Base-by-base conservation (phyloP, 345 rosid genomes). In the Brassica carinata region DNA sequence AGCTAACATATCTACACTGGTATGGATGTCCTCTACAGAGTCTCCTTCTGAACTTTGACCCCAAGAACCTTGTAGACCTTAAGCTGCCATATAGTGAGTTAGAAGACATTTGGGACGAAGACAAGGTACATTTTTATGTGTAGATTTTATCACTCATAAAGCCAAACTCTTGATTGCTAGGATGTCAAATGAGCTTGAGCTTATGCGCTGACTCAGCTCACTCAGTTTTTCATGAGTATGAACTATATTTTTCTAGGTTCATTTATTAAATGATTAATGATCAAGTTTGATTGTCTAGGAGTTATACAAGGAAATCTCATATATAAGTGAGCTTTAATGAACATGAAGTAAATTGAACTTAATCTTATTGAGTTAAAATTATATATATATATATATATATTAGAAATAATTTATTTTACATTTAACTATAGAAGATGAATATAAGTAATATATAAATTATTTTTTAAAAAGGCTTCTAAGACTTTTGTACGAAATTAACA, bases 1-100 rank as follows among this genome's bases (percentile, higher is more conserved):
- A 81, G 75, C 71, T 85, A 23, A 59, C 84, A 38, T 81, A 67
- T 76, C 78, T 87, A 51, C 67, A 76, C 7, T 83, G 87, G 89
- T 38, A 23, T 34, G 69, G 83, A 33, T 86, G 26, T 55, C 85
- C 87, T 0, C 18, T 63, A 11, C 77, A 69, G 2, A 77, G 81
- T 18, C 7, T 86, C 63, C 86, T 86, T 29, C 26, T 38, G 4
- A 38, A 69, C 14, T 81, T 79, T 53, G 58, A 63, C 34, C 82
- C 81, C 0, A 76, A 79, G 17, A 77, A 83, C 10, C 82, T 80
- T 26, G 84, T 85, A 2, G 78, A 78, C 61, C 76, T 85, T 43
- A 69, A 67, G 29, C 26, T 86, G 53, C 40, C 57, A 8, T 0
- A 67, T 23, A 74, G 89, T 72, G 17, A 30, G 7, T 5, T 87